Evolutionary conservation across 2,329 filamentous ascomycete genomes (phyloP), one percentile per base, ranked within the genome.

Genomic region (Aspergillus sp.): DNA sequence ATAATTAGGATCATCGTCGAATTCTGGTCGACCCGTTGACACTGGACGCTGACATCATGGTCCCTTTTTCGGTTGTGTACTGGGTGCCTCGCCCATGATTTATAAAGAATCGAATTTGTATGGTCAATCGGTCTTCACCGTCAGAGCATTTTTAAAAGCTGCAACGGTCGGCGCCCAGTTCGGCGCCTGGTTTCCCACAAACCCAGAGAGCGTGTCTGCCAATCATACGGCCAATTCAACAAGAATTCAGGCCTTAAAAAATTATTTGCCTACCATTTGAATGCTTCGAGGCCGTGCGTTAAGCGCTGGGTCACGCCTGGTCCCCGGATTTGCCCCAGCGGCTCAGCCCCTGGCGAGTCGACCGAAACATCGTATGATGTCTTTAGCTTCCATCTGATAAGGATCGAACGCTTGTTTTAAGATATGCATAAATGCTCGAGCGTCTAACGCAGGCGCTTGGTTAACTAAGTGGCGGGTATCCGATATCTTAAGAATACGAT

Each of bases 311-410:
- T 30, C 26, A 30, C 3, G 26, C 26, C 26, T 30, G 26, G 26
- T 30, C 26, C 26, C 26, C 3, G 26, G 34, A 15, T 36, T 36
- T 13, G 34, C 34, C 34, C 34, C 34, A 36, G 34, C 34, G 4
- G 34, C 15, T n/a, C 5, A 8, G 34, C 12, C 34, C 34, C 34
- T 36, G 30, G 6, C 13, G 5, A 5, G 36, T 18, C 11, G 26
- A 30, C 24, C 24, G 24, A 5, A 18, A n/a, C 30, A 30, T 30
- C 26, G 9, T 36, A 18, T 15, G 20, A 5, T 24, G n/a, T 39
- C 20, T 26, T 30, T 30, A 9, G 26, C 26, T 30, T 30, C n/a
- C 32, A 56, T 56, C 54, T 50, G 48, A 56, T 56, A 22, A 56
- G 55, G 53, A 48, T 32, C 24, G 15, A 54, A 48, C 32, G 51